A percentile compares a stretch with the other conserved stretches of the same genome.
phyloP scores from a whole-genome alignment of 148 eudicot species.

The Silene conica region DNA sequence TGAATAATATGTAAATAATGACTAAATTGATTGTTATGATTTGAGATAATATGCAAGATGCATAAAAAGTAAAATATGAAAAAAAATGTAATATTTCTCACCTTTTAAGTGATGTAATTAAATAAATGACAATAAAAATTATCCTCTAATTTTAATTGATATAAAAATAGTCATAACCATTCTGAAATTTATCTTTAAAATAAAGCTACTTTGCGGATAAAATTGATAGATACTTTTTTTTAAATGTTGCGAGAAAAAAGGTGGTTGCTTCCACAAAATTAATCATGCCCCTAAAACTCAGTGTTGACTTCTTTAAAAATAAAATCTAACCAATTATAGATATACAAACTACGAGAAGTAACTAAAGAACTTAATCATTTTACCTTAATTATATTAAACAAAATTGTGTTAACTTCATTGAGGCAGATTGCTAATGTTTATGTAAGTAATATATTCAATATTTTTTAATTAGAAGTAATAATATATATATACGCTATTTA shows the following conservation, averaged over 20 bases:
- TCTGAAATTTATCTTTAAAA: neutral
- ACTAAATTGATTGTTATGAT: no score
- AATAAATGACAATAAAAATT: neutral
- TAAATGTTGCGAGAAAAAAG: slow-evolving; percentile 2
- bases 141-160: neutral
- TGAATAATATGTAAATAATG: no score
- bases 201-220: neutral
- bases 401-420: neutral
- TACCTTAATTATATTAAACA: neutral
- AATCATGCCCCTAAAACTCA: neutral
- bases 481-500: no score
- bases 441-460: neutral
- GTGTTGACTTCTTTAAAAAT: neutral
- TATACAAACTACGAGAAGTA: neutral
- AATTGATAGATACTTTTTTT: neutral
- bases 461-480: no score
- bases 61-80: no score
- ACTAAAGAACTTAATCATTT: neutral
- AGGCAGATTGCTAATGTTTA: neutral
- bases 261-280: neutral
- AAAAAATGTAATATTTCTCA: no score
- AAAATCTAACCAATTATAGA: slow-evolving; percentile 9
- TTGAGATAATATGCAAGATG: no score
- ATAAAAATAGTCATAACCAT: slow-evolving; percentile 3
- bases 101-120: neutral